A percentile compares a stretch with the other conserved stretches of the same genome.
These are phyloP conservation scores for Chaetomium strumarium DNA, from an alignment of 2,329 filamentous ascomycete genomes.

Conservation along the genomic window DNA sequence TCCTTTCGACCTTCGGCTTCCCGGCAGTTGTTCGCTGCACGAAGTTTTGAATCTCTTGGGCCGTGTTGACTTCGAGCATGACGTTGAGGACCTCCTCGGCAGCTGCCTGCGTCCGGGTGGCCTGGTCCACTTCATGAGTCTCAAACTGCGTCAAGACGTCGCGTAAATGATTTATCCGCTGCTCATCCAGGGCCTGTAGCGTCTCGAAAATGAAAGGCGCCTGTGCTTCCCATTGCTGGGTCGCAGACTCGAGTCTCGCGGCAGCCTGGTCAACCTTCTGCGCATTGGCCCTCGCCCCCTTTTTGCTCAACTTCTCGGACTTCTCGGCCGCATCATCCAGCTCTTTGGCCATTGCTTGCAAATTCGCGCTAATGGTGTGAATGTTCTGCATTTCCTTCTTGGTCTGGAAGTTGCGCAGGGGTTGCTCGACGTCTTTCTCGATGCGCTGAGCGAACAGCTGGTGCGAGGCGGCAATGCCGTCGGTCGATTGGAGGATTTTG, in stretches of 20 bases:
- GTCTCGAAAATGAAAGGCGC: constrained; percentile 93
- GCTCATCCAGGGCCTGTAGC: constrained; percentile 85
- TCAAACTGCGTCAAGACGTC: constrained; percentile 89
- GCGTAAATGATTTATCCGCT: constrained; percentile 79
- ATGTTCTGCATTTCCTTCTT: constrained; percentile 77
- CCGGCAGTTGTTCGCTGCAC: constrained; percentile 39
- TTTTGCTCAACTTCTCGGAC: constrained; percentile 75
- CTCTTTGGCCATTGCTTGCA: constrained; percentile 74
- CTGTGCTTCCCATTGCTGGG: constrained; percentile 85
- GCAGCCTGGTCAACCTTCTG: constrained; percentile 72
- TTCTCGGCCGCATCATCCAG: constrained; percentile 79
- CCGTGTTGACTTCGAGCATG: constrained; percentile 79
- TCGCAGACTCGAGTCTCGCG: constrained; percentile 68
- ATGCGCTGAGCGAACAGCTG: constrained; percentile 73
- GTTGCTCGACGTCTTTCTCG: constrained; percentile 80
- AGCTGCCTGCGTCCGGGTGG: constrained; percentile 67
- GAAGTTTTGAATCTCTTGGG: constrained; percentile 78
- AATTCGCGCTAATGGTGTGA: constrained; percentile 72
- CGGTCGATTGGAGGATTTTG: constrained; percentile 73
- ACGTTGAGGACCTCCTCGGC: constrained; percentile 76
- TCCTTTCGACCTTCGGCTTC: constrained; percentile 39
- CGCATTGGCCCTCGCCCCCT: constrained; percentile 68
- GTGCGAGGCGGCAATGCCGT: constrained; percentile 78
- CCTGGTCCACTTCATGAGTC: constrained; percentile 84
- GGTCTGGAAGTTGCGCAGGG: constrained; percentile 68